These are phyloP conservation scores for Vaccinium darrowii DNA, from an alignment of 148 eudicot species.

Conservation along the genomic window DNA sequence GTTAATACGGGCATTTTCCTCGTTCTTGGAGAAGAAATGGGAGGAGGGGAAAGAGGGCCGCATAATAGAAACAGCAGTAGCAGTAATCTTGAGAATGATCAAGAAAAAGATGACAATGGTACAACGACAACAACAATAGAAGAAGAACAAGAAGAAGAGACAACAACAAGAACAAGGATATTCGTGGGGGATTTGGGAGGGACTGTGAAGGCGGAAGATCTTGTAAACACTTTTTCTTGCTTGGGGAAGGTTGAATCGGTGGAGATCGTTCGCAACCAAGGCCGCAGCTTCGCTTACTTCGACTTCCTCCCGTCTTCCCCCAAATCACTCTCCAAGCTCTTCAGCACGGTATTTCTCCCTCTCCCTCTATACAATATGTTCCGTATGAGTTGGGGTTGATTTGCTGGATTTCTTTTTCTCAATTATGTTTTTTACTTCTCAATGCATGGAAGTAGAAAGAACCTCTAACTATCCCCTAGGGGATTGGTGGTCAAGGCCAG, in stretches of 20 bases:
- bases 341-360: constrained; percentile 65
- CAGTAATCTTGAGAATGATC: background rate
- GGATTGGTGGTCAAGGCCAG: background rate
- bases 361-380: background rate
- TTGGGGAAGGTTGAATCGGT: constrained; percentile 56
- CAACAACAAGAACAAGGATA: constrained; percentile 38
- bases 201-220: constrained; percentile 59
- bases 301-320: constrained; percentile 68
- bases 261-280: constrained; percentile 69
- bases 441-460: background rate
- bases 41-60: background rate
- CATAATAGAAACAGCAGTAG: background rate
- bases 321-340: constrained; percentile 85
- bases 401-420: background rate
- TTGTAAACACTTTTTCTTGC: constrained; percentile 59
- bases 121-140: background rate
- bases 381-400: background rate
- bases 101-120: background rate
- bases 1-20: background rate
- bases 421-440: background rate
- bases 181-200: constrained; percentile 83
- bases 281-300: constrained; percentile 82
- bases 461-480: background rate
- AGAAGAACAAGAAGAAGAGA: background rate
- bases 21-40: background rate